Evolutionary conservation across 768 basidiomycete species (phyloP).

Genomic region (Clitopilus passeckerianus): DNA sequence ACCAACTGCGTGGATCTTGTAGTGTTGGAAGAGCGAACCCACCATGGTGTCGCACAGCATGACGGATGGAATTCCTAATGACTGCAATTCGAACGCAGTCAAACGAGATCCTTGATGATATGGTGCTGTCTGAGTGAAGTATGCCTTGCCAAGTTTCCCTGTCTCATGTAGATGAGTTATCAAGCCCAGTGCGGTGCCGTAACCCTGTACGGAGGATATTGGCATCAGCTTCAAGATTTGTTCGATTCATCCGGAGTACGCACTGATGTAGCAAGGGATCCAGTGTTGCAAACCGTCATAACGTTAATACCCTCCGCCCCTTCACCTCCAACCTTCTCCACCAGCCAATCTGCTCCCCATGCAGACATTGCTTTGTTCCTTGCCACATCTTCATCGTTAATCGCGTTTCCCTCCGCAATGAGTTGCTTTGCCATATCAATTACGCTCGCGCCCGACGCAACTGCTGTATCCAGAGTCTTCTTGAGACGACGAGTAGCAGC

Average conservation of each 20-base stretch:
- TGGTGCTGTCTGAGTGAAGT: slow-evolving; percentile 91
- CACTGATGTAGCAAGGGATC: slow-evolving; percentile 90
- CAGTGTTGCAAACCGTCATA: slow-evolving; percentile 97
- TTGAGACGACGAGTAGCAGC: slow-evolving; percentile 75
- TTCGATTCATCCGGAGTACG: slow-evolving; percentile 14
- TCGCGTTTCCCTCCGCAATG: slow-evolving; percentile 61
- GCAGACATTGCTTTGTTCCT: slow-evolving; percentile 84
- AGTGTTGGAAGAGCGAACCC: slow-evolving; percentile 88
- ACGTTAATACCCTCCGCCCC: slow-evolving; percentile 59
- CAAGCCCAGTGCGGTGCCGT: slow-evolving; percentile 91
- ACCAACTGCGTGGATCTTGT: slow-evolving; percentile 80
- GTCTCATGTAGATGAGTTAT: slow-evolving; percentile 87
- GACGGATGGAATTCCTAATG: slow-evolving; percentile 76
- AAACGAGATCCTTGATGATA: slow-evolving; percentile 92
- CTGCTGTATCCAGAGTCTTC: slow-evolving; percentile 36
- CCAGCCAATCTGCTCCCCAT: slow-evolving; percentile 83
- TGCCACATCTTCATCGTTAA: slow-evolving; percentile 86
- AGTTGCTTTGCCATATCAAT: slow-evolving; percentile 52
- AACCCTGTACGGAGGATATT: slow-evolving; percentile 51
- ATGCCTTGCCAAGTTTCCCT: slow-evolving; percentile 73
- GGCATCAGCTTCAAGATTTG: too few relatives aligned
- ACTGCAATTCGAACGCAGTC: slow-evolving; percentile 86
- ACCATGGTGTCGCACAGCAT: slow-evolving; percentile 99
- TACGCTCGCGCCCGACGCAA: slow-evolving; percentile 37
- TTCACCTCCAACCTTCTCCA: slow-evolving; percentile 37